These are phyloP conservation scores for Tieghemostelium lacteum DNA, from an alignment of 78 protist species.

Conservation along the genomic window DNA sequence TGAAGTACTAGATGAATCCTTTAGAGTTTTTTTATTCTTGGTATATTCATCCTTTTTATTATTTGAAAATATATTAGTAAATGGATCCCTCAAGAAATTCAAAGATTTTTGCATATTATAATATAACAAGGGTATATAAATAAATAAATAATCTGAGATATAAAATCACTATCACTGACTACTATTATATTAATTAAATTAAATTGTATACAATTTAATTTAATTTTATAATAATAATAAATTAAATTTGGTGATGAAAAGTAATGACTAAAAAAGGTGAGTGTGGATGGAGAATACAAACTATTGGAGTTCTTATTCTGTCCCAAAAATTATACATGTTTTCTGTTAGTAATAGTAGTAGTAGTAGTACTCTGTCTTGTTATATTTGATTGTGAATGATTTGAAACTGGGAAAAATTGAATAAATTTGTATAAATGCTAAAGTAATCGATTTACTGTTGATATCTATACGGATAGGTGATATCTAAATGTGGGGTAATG, in stretches of 20 bases:
- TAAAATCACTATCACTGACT: neutral
- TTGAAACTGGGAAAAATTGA: too few relatives aligned
- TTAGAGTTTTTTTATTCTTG: neutral
- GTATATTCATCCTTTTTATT: neutral
- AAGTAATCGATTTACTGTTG: too few relatives aligned
- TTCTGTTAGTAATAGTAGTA: neutral
- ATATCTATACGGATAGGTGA: too few relatives aligned
- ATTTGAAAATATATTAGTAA: conserved; percentile 20
- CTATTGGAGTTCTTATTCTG: conserved; percentile 63
- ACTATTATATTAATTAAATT: neutral
- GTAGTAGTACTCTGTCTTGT: too few relatives aligned
- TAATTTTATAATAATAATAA: too few relatives aligned
- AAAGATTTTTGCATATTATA: neutral
- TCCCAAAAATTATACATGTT: conserved; percentile 66
- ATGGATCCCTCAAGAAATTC: neutral
- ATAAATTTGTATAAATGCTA: too few relatives aligned
- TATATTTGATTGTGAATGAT: too few relatives aligned
- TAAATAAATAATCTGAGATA: neutral
- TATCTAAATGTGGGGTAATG: too few relatives aligned
- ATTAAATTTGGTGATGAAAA: too few relatives aligned
- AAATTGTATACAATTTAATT: neutral
- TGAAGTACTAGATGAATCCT: too few relatives aligned
- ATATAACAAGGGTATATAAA: neutral
- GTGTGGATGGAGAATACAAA: conserved; percentile 28
- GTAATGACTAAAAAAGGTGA: too few relatives aligned